A percentile compares a stretch with the other conserved stretches of the same genome.
Conservation (phyloP, 768 basidiomycete genomes). For the Cyclocybe aegerita region DNA sequence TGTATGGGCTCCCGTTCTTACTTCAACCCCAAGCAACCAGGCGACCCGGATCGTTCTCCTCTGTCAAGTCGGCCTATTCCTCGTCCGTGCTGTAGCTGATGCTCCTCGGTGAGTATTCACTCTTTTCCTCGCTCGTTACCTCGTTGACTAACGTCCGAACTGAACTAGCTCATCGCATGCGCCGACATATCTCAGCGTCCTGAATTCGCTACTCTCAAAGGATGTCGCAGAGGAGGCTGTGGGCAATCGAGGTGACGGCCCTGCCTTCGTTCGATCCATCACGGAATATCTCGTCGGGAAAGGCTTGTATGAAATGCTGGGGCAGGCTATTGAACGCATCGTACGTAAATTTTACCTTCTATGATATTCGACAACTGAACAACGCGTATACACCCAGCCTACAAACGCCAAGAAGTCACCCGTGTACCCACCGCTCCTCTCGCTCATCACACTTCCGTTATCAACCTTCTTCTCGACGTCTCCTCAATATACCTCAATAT, state of each 20-base stretch:
- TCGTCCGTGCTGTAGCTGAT: slow-evolving; percentile 52
- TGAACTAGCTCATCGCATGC: slow-evolving; percentile 45
- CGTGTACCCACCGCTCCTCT: slow-evolving; percentile 44
- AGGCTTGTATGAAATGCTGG: slow-evolving; percentile 45
- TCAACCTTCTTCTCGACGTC: slow-evolving; percentile 23
- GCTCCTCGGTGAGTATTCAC: slow-evolving; percentile 45
- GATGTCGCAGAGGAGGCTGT: slow-evolving; percentile 20
- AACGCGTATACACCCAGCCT: slow-evolving; percentile 37
- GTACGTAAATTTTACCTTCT: slow-evolving; percentile 36
- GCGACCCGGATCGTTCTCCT: slow-evolving; percentile 65
- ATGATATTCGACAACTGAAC: neutral
- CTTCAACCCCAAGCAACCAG: too few relatives aligned
- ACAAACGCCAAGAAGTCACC: slow-evolving; percentile 56
- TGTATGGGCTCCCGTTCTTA: too few relatives aligned
- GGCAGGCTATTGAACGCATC: slow-evolving; percentile 41
- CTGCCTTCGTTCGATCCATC: slow-evolving; percentile 30
- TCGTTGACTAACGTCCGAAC: neutral
- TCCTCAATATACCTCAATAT: slow-evolving; percentile 26
- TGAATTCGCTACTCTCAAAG: slow-evolving; percentile 46
- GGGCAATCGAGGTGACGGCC: slow-evolving; percentile 25
- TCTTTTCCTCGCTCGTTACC: neutral
- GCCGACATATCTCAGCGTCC: slow-evolving; percentile 45
- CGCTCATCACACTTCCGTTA: slow-evolving; percentile 44
- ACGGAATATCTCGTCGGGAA: slow-evolving; percentile 45
- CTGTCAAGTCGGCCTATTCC: slow-evolving; percentile 41